These are phyloP conservation scores for Phialophora macrospora DNA, from an alignment of 2,329 filamentous ascomycete species.

Conservation along the genomic window DNA sequence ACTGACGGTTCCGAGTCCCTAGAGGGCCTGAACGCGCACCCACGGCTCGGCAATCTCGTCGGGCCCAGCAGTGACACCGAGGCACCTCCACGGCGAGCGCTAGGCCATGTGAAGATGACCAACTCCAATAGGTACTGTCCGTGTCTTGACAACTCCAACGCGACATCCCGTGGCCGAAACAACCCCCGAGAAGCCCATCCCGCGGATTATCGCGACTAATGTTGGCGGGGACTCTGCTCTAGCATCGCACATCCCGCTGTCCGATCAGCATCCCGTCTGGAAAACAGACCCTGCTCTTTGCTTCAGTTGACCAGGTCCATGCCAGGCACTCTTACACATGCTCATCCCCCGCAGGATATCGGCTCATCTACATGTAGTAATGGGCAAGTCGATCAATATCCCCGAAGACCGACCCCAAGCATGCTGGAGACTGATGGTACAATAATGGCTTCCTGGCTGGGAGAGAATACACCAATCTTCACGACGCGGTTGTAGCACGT, in stretches of 20 bases:
- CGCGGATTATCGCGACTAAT: not conserved
- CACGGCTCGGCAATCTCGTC: slow-evolving; percentile 1
- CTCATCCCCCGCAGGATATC: not conserved
- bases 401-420: not conserved
- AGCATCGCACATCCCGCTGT: not conserved
- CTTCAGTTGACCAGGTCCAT: not conserved
- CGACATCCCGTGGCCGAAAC: not conserved
- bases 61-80: not conserved
- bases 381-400: not conserved
- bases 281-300: not conserved
- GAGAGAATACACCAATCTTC: not conserved
- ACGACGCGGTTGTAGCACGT: not conserved
- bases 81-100: not conserved
- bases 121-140: not conserved
- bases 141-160: not conserved
- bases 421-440: not conserved
- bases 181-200: not conserved
- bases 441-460: not conserved
- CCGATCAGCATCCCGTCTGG: not conserved
- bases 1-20: not conserved
- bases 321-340: slow-evolving; percentile 14
- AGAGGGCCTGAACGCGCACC: not conserved
- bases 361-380: not conserved
- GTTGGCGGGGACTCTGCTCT: not conserved
- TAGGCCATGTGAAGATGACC: not conserved